A percentile compares a stretch with the other conserved stretches of the same genome.
Conservation (phyloP, 371 early-diverging fungal species). For the Conidiobolus incongruus region DNA sequence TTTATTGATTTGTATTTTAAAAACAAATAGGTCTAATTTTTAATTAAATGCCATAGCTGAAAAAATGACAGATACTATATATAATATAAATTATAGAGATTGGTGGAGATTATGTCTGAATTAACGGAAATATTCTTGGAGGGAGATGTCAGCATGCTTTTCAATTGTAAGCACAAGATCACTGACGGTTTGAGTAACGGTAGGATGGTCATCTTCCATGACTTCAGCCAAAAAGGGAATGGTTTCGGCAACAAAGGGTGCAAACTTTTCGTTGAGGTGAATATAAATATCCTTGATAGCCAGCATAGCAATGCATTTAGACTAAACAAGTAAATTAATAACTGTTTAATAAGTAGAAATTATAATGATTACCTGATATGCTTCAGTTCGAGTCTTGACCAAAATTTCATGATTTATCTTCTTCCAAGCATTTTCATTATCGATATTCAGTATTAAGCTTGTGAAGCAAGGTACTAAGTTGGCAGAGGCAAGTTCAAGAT, state of each 20-base stretch:
- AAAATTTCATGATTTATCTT: slow-evolving; percentile 57
- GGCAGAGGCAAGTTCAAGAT: slow-evolving; percentile 12
- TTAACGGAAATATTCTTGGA: slow-evolving; percentile 53
- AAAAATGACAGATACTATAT: too few species aligned
- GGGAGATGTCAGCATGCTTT: slow-evolving; percentile 64
- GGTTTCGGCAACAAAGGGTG: slow-evolving; percentile 79
- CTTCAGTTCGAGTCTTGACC: slow-evolving; percentile 46
- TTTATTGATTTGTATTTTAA: too few species aligned
- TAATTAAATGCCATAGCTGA: too few species aligned
- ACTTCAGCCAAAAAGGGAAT: slow-evolving; percentile 88
- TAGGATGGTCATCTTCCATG: slow-evolving; percentile 64
- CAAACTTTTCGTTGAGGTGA: slow-evolving; percentile 75
- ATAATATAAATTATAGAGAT: too few species aligned
- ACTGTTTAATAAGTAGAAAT: too few species aligned
- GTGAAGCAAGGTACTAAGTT: slow-evolving; percentile 53
- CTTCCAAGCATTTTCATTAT: slow-evolving; percentile 73
- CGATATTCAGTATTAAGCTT: slow-evolving; percentile 56
- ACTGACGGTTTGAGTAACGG: slow-evolving; percentile 58
- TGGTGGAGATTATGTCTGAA: too few species aligned
- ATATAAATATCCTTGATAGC: slow-evolving; percentile 59
- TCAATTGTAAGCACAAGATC: slow-evolving; percentile 72
- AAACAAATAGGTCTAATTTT: too few species aligned
- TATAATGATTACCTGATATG: too few species aligned
- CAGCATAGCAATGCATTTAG: slow-evolving; percentile 48
- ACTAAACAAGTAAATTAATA: slow-evolving; percentile 13